Conservation (phyloP, 176 grass and related monocot genomes). For the Chloris gayana region DNA sequence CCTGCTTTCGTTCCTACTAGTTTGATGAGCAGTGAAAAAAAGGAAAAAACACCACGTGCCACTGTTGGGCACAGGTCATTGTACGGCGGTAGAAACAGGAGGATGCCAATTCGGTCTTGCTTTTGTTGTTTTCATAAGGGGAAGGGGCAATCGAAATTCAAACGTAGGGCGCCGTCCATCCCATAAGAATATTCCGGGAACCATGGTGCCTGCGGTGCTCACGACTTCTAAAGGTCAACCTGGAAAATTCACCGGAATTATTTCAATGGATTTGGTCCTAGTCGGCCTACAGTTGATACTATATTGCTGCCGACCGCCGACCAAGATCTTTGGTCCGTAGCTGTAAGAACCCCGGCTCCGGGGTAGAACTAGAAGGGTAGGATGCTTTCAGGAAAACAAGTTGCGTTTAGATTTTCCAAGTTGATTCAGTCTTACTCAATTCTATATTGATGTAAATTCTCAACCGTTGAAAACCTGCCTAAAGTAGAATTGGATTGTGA, state of each 20-base stretch:
- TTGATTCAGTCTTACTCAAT: neutral
- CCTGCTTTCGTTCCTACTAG: neutral
- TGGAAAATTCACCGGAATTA: neutral
- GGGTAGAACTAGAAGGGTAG: neutral
- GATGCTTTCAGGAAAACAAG: neutral
- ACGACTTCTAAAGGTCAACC: slow-evolving; percentile 5
- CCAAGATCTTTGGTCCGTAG: slow-evolving; percentile 22
- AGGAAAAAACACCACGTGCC: neutral
- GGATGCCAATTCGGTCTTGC: slow-evolving; percentile 18
- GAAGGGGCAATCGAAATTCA: neutral
- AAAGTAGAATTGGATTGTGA: neutral
- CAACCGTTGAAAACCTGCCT: neutral
- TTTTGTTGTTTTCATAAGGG: neutral
- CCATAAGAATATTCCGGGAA: slow-evolving; percentile 12
- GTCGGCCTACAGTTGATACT: slow-evolving; percentile 19
- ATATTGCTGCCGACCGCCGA: slow-evolving; percentile 2
- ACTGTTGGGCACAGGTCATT: neutral
- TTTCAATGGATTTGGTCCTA: slow-evolving; percentile 7
- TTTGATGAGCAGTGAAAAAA: neutral
- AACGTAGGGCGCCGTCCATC: neutral
- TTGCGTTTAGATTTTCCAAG: neutral
- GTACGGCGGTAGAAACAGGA: neutral
- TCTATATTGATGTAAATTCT: neutral
- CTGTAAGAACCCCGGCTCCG: neutral
- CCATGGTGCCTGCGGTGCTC: slow-evolving; percentile 1